phyloP scores from a whole-genome alignment of 2,329 filamentous ascomycete genomes.

The Ophiostoma populinum region DNA sequence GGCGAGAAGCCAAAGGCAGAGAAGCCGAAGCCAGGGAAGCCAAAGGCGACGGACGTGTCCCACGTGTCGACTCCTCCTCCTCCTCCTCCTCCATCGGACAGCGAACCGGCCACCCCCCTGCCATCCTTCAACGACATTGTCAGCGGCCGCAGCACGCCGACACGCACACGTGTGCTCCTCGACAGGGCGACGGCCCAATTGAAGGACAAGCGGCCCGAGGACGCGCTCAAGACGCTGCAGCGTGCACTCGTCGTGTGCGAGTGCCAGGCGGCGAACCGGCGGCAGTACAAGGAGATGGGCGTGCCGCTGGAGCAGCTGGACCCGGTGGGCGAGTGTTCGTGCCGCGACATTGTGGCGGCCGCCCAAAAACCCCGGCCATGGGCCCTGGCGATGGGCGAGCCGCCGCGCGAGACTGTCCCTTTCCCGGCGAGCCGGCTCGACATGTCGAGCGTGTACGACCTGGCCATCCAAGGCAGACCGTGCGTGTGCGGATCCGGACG shows the following conservation, averaged over 20 bases:
- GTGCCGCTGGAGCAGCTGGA: constrained; percentile 5
- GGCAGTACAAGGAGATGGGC: constrained; percentile 5
- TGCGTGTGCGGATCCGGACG: constrained; percentile 10
- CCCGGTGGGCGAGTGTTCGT: constrained; percentile 8
- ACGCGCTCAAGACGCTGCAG: not conserved
- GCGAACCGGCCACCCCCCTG: not conserved
- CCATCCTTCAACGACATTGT: constrained; percentile 2
- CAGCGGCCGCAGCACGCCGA: not conserved
- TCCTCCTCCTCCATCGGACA: not conserved
- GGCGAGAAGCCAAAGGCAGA: too few species aligned
- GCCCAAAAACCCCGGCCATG: constrained; percentile 6
- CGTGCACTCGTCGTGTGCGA: constrained; percentile 7
- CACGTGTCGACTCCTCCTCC: too few species aligned
- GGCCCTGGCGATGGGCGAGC: not conserved
- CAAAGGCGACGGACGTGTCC: too few species aligned
- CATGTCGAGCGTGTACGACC: constrained; percentile 5
- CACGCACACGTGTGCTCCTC: not conserved
- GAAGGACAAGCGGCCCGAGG: not conserved
- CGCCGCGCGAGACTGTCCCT: not conserved
- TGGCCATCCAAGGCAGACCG: not conserved
- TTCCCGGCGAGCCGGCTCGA: constrained; percentile 8
- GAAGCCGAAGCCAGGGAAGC: too few species aligned
- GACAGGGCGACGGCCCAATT: not conserved
- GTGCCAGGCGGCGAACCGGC: constrained; percentile 3
- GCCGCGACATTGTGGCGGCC: constrained; percentile 10